Evolutionary conservation across 2,329 filamentous ascomycete species (phyloP).

Genomic region (Colletotrichum sp.): DNA sequence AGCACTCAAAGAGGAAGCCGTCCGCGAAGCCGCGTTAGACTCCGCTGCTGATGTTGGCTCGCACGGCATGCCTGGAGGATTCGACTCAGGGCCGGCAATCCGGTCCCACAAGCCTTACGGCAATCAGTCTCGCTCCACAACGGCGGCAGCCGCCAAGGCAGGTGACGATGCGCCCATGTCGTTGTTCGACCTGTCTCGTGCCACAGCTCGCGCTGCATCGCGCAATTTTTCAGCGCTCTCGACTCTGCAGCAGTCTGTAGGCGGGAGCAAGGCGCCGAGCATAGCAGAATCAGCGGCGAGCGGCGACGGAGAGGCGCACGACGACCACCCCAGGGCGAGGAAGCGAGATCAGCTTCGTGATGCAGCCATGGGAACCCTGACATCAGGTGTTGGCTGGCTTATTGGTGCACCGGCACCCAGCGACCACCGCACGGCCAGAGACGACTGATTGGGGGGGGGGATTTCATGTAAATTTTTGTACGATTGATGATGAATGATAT

Average conservation of each 20-base stretch:
- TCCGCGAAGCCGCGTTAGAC: conserved; percentile 74
- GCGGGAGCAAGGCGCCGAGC: conserved; percentile 26
- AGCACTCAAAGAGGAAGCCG: conserved; percentile 69
- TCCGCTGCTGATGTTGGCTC: conserved; percentile 61
- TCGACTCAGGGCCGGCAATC: conserved; percentile 41
- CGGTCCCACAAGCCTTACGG: conserved; percentile 32
- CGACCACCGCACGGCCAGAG: conserved; percentile 28
- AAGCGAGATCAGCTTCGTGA: conserved; percentile 76
- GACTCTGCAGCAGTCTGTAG: conserved; percentile 48
- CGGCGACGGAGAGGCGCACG: conserved; percentile 19
- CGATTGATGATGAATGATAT: background rate
- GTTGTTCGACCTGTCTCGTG: conserved; percentile 67
- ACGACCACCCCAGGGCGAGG: conserved; percentile 51
- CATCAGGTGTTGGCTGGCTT: conserved; percentile 71
- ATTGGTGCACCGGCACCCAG: conserved; percentile 62
- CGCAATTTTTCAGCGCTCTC: conserved; percentile 63
- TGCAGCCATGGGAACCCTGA: conserved; percentile 69
- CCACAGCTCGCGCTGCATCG: conserved; percentile 64
- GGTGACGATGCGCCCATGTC: conserved; percentile 67
- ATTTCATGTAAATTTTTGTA: background rate
- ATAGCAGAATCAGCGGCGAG: conserved; percentile 2
- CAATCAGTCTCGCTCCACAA: conserved; percentile 11
- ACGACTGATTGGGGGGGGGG: conserved; percentile 23
- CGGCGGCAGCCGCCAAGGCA: conserved; percentile 46
- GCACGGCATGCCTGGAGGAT: conserved; percentile 61